Evolutionary conservation across 2,329 filamentous ascomycete genomes (phyloP), one percentile per base, ranked within the genome.

Genomic region (Fusarium fujikuroi): DNA sequence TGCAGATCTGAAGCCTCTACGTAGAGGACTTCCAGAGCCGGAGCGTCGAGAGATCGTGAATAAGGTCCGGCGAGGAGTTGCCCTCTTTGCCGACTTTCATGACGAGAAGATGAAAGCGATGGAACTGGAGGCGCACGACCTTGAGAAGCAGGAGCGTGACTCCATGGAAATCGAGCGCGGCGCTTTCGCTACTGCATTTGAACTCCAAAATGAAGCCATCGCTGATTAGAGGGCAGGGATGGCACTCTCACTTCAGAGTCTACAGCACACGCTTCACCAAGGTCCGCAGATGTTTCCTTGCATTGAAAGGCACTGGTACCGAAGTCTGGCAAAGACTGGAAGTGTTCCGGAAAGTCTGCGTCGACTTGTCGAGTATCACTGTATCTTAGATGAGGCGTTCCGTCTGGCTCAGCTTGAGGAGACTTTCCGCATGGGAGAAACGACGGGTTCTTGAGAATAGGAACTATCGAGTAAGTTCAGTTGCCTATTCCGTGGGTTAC

Each of bases 401-500:
- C 53, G 63, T 18, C 50, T 67, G 7, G 9, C 14, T 3, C 39
- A 67, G n/a, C 18, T 67, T 1, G 46, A 66, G 12, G 21, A 25
- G 2, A n/a, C 63, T 2, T 67, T 66, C 5, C 2, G 3, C 3
- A 37, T 28, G 9, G 50, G 44, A 7, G 61, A 66, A 37, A 23
- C 52, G 3, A 14, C 16, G 12, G 40, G 40, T 2, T 19, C 10
- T 25, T 46, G 14, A 62, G 5, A 7, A 15, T 23, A 2, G 2
- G 0, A 36, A 15, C 1, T 3, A 8, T 37, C n/a, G 15, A 0
- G 16, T 43, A 19, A 23, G n/a, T 37, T 39, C 2, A 11, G 4
- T 3, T 23, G 4, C 10, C 12, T 18, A 19, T 28, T 1, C 16
- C 2, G 8, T 2, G 5, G 1, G 8, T 11, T 15, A 5, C 3